Evolutionary conservation across 768 basidiomycete genomes (phyloP).

Genomic region (Trametes maxima): DNA sequence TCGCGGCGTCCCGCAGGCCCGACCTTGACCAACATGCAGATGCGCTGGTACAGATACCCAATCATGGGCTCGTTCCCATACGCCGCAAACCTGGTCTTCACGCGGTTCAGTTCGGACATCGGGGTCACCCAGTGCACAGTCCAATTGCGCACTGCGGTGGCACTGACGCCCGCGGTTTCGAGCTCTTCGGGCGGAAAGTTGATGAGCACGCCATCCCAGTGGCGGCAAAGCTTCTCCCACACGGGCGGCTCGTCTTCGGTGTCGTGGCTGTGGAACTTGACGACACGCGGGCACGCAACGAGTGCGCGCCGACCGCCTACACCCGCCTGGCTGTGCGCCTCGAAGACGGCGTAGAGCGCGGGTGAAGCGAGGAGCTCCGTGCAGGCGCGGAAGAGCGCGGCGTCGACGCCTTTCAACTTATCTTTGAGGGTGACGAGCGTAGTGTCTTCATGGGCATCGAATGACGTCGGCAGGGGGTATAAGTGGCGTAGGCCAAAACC

Average conservation of each 20-base stretch:
- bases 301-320: constrained; percentile 31
- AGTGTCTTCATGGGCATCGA: not conserved
- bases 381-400: constrained; percentile 13
- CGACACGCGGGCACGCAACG: constrained; percentile 36
- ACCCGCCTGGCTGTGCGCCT: constrained; percentile 6
- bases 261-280: constrained; percentile 32
- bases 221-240: constrained; percentile 13
- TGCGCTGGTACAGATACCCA: constrained; percentile 16
- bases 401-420: constrained; percentile 14
- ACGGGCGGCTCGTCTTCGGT: constrained; percentile 24
- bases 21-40: constrained; percentile 15
- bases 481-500: constrained; percentile 43
- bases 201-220: constrained; percentile 17
- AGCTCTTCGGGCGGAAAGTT: constrained; percentile 8
- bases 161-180: not conserved
- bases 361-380: constrained; percentile 2
- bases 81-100: constrained; percentile 16
- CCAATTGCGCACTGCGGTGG: not conserved
- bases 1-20: constrained; percentile 1
- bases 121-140: constrained; percentile 17
- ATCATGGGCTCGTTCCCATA: constrained; percentile 22
- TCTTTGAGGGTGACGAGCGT: constrained; percentile 5
- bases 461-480: constrained; percentile 26
- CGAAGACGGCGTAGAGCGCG: constrained; percentile 8
- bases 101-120: constrained; percentile 4